phyloP scores from a whole-genome alignment of 331 rosid species.

The Phaseolus coccineus region DNA sequence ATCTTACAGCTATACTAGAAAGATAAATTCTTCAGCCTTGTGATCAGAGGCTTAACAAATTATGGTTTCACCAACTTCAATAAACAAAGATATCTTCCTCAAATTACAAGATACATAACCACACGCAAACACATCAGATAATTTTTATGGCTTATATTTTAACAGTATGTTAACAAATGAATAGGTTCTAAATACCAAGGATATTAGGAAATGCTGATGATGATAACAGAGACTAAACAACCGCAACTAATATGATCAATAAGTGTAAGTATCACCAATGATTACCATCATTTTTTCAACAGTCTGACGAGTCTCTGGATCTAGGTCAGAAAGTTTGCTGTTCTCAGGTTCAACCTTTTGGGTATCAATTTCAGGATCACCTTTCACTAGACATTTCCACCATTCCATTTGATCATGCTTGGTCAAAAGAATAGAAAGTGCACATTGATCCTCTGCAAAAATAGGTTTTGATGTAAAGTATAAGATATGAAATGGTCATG shows the following conservation, averaged over 20 bases:
- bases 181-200: neutral
- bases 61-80: constrained; percentile 28
- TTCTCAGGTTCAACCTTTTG: constrained; percentile 91
- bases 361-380: constrained; percentile 94
- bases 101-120: neutral
- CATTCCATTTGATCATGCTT: constrained; percentile 96
- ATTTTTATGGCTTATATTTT: neutral
- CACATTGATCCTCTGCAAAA: constrained; percentile 84
- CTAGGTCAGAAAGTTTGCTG: constrained; percentile 89
- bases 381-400: constrained; percentile 93
- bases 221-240: neutral
- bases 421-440: constrained; percentile 85
- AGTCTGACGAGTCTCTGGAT: constrained; percentile 87
- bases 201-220: neutral
- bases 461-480: constrained; percentile 3
- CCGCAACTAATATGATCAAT: neutral
- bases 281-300: constrained; percentile 98
- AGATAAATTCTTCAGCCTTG: neutral
- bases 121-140: constrained; percentile 6
- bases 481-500: constrained; percentile 26
- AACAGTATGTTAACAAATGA: neutral
- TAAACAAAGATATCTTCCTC: neutral
- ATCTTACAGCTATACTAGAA: neutral
- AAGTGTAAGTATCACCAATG: constrained; percentile 12
- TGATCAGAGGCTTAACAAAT: neutral